Evolutionary conservation across 345 rosid species (phyloP), one percentile per base, ranked within the genome.

Genomic region (Gossypium arboreum): DNA sequence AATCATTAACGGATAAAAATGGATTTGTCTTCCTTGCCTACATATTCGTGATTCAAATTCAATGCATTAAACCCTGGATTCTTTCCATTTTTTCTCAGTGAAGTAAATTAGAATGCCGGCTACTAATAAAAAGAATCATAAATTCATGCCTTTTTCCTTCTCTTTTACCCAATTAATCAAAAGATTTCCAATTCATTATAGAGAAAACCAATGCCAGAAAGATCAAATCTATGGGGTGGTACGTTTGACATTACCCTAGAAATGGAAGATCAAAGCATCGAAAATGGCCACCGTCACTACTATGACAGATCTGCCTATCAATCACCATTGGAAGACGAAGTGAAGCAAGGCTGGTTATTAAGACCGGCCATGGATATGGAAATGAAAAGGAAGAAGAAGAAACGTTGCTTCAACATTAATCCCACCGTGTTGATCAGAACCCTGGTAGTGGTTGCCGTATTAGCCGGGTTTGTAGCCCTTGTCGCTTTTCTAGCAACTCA

Each of bases 341-440:
- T 73, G 76, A 80, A 76, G 76, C 76, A 76, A 58, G 45, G 79
- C 43, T 80, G 82, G 82, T 70, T 80, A 39, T 2, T 80, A 52
- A 72, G 71, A 68, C 79, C 79, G 9, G 24, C 67, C 8, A 50
- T 16, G 59, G 70, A 43, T 60, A 41, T 45, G 39, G 73, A 45
- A 25, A 41, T 9, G 58, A 51, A 27, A 54, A 72, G 51, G 57
- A 76, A 9, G 65, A 66, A 67, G 55, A 76, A 43, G 63, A 63
- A 22, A n/a, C 12, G 47, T 34, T 39, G 55, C 34, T 54, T 67
- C n/a, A 34, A 66, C 13, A 44, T 66, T 22, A 12, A 62, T 43
- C 45, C 69, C 8, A 34, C 29, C 58, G 73, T 67, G 74, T 18
- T 80, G 9, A 72, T 68, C 72, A 50, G 68, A 62, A 58, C 56